Evolutionary conservation across 2,329 filamentous ascomycete genomes (phyloP).

Genomic region (Eurotiales sp.): DNA sequence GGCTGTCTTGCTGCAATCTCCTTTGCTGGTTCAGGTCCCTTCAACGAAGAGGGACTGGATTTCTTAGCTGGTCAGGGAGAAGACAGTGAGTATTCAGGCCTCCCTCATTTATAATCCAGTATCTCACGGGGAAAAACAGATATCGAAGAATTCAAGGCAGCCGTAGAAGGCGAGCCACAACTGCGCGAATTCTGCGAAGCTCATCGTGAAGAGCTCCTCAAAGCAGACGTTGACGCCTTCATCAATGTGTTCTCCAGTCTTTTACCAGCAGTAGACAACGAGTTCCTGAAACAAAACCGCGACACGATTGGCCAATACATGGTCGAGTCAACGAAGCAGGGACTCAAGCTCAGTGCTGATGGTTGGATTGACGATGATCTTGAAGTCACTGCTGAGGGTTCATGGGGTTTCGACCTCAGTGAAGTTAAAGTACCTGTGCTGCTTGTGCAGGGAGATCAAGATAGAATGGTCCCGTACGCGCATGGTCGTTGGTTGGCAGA

Average conservation of each 20-base stretch:
- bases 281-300: background rate
- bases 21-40: constrained; percentile 2
- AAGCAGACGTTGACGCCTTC: constrained; percentile 1
- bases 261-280: constrained; percentile 6
- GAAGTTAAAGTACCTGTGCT: constrained; percentile 8
- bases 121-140: background rate
- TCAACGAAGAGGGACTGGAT: background rate
- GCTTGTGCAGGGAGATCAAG: constrained; percentile 1
- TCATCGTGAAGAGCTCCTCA: background rate
- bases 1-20: constrained; percentile 3
- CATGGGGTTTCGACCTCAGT: constrained; percentile 8
- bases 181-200: constrained; percentile 5
- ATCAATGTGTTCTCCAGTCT: constrained; percentile 1
- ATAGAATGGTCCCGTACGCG: constrained; percentile 10
- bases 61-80: constrained; percentile 4
- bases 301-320: constrained; percentile 8
- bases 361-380: constrained; percentile 11
- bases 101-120: background rate
- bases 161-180: background rate
- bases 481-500: constrained; percentile 9
- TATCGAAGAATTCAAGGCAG: constrained; percentile 1
- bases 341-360: background rate
- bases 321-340: constrained; percentile 3
- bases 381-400: background rate
- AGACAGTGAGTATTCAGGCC: background rate